Evolutionary conservation across 352 stramenopile species (phyloP), one percentile per base, ranked within the genome.

Genomic region (Phytopythium cucurbitacearum): DNA sequence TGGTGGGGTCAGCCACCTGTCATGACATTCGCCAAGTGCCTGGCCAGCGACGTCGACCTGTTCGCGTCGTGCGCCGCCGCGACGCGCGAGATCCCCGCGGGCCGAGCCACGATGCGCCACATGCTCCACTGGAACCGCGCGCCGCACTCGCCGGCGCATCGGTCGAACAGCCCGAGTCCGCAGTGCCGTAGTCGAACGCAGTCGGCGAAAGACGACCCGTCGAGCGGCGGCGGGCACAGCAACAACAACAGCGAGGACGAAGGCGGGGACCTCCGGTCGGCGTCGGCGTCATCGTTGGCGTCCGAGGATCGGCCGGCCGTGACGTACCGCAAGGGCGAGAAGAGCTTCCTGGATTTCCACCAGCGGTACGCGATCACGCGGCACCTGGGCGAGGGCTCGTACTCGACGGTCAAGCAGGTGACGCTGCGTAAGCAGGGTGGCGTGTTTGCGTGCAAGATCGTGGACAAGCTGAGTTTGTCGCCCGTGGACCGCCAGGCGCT

Each of bases 361-460:
- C 78, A 91, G 45, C 76, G 86, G 57, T 94, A 92, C 51, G 67
- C 77, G 35, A 89, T 94, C 60, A 84, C 76, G 16, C 64, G 77
- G 35, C 79, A 94, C 58, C 55, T 94, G 11, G 84, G 84, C n/a
- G 80, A 92, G 64, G 84, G 84, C 35, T 94, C 84, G 56, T 94
- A 94, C 68, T 94, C 84, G 60, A 90, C 80, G 0, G 84, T 94
- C 13, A 94, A 94, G 71, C 79, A 91, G 59, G 84, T 94, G 41
- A 94, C 80, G 7, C 81, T 91, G 51, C 79, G 81, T 45, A 85
- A 76, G 56, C 85, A 84, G 58, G 82, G 81, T 34, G 80, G 79
- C 0, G 67, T 77, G 15, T 91, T 73, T 34, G 82, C 82, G 13
- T 91, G 81, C 59, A 94, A 94, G 64, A 91, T 94, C 49, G 81